Evolutionary conservation across 306 rosid genomes (phyloP).

Genomic region (Sicyos baderoa): DNA sequence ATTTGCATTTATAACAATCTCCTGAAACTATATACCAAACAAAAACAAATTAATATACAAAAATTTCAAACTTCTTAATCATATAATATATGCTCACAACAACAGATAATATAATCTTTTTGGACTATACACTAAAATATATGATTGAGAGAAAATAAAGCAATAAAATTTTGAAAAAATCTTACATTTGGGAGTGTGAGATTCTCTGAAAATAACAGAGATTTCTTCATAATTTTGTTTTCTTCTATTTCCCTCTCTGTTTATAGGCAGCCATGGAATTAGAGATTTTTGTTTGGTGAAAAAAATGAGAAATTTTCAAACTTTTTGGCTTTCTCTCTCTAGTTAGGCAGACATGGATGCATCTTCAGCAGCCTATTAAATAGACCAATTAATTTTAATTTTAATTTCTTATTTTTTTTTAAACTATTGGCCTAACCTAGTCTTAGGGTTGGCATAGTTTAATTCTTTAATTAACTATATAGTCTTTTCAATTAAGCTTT

Average conservation of each 20-base stretch:
- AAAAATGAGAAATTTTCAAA: background rate
- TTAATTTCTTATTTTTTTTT: background rate
- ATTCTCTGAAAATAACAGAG: conserved; percentile 3
- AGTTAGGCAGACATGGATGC: conserved; percentile 14
- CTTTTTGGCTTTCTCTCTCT: background rate
- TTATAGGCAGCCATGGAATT: background rate
- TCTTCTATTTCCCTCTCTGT: background rate
- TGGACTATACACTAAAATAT: background rate
- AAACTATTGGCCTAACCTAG: background rate
- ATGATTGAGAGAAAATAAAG: background rate
- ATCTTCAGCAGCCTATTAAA: background rate
- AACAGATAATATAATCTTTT: too few relatives aligned
- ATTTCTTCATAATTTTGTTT: background rate
- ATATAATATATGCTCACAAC: background rate
- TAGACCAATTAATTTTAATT: background rate
- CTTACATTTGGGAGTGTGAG: conserved; percentile 4
- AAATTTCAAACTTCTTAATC: background rate
- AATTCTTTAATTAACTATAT: background rate
- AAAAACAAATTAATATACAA: background rate
- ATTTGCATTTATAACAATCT: conserved; percentile 8
- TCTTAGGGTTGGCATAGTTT: background rate
- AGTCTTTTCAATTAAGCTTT: background rate
- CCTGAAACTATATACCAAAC: background rate
- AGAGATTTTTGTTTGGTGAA: background rate
- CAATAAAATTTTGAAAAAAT: background rate